Evolutionary conservation across 2,329 filamentous ascomycete species (phyloP).

Genomic region (Zalaria sp.): DNA sequence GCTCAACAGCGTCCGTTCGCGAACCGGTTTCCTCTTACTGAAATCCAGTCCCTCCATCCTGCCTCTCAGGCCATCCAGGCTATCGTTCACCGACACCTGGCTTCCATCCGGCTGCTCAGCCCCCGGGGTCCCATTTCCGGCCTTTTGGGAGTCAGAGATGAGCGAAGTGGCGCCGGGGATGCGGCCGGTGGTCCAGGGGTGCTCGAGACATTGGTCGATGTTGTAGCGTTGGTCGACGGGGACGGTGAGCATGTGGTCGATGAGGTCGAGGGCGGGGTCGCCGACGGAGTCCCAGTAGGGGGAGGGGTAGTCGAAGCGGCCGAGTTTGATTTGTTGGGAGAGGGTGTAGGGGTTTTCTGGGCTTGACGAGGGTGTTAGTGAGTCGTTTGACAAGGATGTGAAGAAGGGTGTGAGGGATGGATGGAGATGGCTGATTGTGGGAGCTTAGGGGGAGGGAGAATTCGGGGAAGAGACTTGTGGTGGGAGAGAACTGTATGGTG

Average conservation of each 20-base stretch:
- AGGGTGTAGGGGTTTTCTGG: conserved; percentile 70
- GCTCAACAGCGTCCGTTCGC: conserved; percentile 76
- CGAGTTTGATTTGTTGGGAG: conserved; percentile 78
- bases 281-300: conserved; percentile 89
- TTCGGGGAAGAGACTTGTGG: too few relatives aligned
- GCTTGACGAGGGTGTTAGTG: conserved; percentile 10
- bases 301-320: conserved; percentile 84
- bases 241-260: conserved; percentile 87
- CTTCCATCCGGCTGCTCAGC: not conserved
- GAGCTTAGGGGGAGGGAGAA: too few relatives aligned
- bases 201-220: conserved; percentile 77
- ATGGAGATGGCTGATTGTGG: too few relatives aligned
- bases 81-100: conserved; percentile 38
- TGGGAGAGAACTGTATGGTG: too few relatives aligned
- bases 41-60: conserved; percentile 74
- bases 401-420: too few relatives aligned
- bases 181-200: conserved; percentile 64
- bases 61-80: conserved; percentile 84
- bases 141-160: too few relatives aligned
- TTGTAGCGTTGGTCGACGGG: conserved; percentile 72
- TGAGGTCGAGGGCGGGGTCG: conserved; percentile 79
- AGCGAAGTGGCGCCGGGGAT: conserved; percentile 9
- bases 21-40: conserved; percentile 60
- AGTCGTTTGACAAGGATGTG: too few relatives aligned
- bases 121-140: too few relatives aligned